Conservation (phyloP, 208 protist species). For the Naegleria gruberi region DNA sequence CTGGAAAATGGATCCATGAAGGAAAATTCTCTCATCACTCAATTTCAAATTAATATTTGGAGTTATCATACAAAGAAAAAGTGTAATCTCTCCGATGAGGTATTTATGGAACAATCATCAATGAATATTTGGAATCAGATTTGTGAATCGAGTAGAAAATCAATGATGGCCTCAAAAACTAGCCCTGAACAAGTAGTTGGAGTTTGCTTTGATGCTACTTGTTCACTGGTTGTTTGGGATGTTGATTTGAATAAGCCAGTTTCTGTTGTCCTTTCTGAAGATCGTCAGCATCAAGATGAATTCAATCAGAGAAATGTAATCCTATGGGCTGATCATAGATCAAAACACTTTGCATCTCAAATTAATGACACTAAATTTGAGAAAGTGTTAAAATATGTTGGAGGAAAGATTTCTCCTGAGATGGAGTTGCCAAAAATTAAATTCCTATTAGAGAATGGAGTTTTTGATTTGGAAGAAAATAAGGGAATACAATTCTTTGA, state of each 20-base stretch:
- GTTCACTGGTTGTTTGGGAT: constrained; percentile 27
- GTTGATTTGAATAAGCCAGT: neutral
- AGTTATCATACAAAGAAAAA: too few species aligned
- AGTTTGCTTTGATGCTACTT: constrained; percentile 38
- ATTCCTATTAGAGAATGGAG: constrained; percentile 24
- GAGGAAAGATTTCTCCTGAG: constrained; percentile 31
- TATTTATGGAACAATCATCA: constrained; percentile 27
- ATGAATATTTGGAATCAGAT: constrained; percentile 34
- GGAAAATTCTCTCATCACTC: neutral
- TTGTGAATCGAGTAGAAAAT: neutral
- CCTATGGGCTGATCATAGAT: constrained; percentile 36
- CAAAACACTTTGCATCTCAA: constrained; percentile 11
- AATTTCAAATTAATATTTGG: neutral
- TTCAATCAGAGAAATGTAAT: constrained; percentile 25
- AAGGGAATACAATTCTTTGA: constrained; percentile 18
- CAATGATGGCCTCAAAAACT: neutral
- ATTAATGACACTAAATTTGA: constrained; percentile 28
- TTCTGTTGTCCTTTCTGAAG: neutral
- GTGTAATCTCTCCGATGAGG: too few species aligned
- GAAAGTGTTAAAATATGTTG: constrained; percentile 34
- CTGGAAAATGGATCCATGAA: constrained; percentile 14
- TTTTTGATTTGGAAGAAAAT: constrained; percentile 7
- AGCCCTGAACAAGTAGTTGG: constrained; percentile 20
- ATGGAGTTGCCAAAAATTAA: constrained; percentile 37
- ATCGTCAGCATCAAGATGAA: neutral